phyloP scores from a whole-genome alignment of 768 basidiomycete genomes.

The Myochromella boudieri region DNA sequence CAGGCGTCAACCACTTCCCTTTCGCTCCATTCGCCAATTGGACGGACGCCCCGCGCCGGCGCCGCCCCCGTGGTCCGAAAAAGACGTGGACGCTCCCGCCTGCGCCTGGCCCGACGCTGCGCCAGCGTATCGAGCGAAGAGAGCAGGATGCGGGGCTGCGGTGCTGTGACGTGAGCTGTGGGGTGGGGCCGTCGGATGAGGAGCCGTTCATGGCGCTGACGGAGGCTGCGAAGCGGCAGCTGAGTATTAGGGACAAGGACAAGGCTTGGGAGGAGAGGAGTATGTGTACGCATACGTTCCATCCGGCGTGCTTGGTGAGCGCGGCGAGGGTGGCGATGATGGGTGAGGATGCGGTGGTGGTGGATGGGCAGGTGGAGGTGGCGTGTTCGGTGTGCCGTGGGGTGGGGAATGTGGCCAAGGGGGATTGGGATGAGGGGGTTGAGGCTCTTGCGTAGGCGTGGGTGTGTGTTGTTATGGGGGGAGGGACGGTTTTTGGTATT shows the following conservation, averaged over 20 bases:
- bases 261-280: constrained; percentile 13
- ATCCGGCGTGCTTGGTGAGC: constrained; percentile 71
- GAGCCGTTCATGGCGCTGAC: constrained; percentile 47
- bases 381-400: constrained; percentile 72
- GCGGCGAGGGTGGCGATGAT: constrained; percentile 63
- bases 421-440: constrained; percentile 59
- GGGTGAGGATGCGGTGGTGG: constrained; percentile 46
- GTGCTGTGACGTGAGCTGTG: constrained; percentile 73
- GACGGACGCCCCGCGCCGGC: constrained; percentile 6
- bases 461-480: too few species aligned
- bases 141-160: constrained; percentile 73
- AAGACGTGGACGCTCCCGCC: constrained; percentile 61
- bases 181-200: constrained; percentile 73
- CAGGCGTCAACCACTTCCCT: not conserved
- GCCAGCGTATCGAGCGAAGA: constrained; percentile 69
- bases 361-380: constrained; percentile 55
- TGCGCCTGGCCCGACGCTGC: constrained; percentile 67
- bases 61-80: constrained; percentile 17
- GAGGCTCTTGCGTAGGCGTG: constrained; percentile 21
- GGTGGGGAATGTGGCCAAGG: constrained; percentile 55
- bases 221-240: constrained; percentile 31
- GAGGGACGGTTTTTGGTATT: too few species aligned
- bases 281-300: constrained; percentile 70
- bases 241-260: constrained; percentile 32
- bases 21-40: not conserved